Evolutionary conservation across 2,329 filamentous ascomycete species (phyloP), one percentile per base, ranked within the genome.

Genomic region (Penicillium thymicola): DNA sequence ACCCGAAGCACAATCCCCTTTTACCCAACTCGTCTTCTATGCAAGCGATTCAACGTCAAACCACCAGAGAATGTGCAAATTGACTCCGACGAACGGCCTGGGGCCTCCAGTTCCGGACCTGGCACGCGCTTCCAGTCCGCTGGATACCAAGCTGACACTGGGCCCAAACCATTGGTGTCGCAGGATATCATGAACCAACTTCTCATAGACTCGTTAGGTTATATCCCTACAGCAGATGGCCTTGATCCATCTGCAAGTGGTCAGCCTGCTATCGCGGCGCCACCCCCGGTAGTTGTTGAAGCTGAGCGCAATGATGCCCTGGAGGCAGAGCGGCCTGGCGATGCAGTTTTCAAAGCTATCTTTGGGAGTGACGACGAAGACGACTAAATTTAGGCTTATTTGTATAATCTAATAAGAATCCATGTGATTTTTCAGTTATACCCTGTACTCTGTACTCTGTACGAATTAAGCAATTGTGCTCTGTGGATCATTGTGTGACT

Each of bases 1-100:
- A 99, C 94, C 3, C 82, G 94, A 59, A 85, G 81, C 23, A 79
- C 81, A 0, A 73, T 84, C 8, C 83, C 86, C 5, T 97, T 96
- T 73, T 87, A 87, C 65, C 94, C 94, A 0, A 87, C 88, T 1
- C 81, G 92, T 53, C 76, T 99, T 40, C 76, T 97, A n/a, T 97
- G 93, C 76, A 99, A 97, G 72, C 83, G 94, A 9, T 96, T 99
- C 75, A 92, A 92, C 65, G 88, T 97, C n/a, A 85, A 82, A 58
- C 84, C 89, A 9, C 91, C 92, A 0, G 81, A 82, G 10, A 83
- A 91, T 71, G 85, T 88, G 32, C 82, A 84, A 65, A 75, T 80
- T 34, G 82, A 87, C 41, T 72, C 79, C 0, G 76, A 72, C 16
- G 70, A 72, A 54, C 71, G 67, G 18, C 59, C 68, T 11, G 69